phyloP scores from a whole-genome alignment of 1,284 basidiomycete species.

The Naganishia albida region DNA sequence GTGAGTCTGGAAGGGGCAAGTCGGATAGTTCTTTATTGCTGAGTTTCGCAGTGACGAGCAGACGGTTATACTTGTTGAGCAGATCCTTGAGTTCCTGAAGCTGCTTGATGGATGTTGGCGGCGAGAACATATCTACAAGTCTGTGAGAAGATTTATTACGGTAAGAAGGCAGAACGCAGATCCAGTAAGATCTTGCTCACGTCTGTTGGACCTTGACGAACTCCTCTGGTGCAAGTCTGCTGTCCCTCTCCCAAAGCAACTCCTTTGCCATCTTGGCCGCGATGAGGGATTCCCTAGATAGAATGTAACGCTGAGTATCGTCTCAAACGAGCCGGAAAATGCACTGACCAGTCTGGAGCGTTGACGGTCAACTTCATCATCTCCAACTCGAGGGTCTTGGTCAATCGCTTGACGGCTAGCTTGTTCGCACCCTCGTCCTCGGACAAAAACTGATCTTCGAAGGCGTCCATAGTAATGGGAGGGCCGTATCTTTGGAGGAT shows the following conservation, averaged over 20 bases:
- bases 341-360: constrained; percentile 82
- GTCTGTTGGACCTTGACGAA: constrained; percentile 85
- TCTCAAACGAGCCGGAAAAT: neutral
- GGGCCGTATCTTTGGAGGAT: constrained; percentile 67
- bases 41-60: constrained; percentile 77
- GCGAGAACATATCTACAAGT: constrained; percentile 79
- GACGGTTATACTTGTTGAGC: constrained; percentile 79
- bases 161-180: neutral
- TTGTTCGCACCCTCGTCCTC: constrained; percentile 67
- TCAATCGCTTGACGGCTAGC: constrained; percentile 82
- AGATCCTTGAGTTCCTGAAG: constrained; percentile 65
- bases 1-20: constrained; percentile 64
- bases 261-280: constrained; percentile 85
- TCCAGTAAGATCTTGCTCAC: no score
- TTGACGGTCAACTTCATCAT: constrained; percentile 80
- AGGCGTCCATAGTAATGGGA: constrained; percentile 74
- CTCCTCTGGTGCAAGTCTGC: constrained; percentile 71
- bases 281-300: constrained; percentile 75
- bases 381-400: constrained; percentile 68
- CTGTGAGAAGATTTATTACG: constrained; percentile 54
- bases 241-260: constrained; percentile 78
- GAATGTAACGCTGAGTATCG: neutral
- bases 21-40: constrained; percentile 78
- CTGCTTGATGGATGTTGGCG: constrained; percentile 61
- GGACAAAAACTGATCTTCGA: constrained; percentile 74